Base-by-base conservation (phyloP, 495 filamentous ascomycete genomes). In the Aspergillus kassunensis region DNA sequence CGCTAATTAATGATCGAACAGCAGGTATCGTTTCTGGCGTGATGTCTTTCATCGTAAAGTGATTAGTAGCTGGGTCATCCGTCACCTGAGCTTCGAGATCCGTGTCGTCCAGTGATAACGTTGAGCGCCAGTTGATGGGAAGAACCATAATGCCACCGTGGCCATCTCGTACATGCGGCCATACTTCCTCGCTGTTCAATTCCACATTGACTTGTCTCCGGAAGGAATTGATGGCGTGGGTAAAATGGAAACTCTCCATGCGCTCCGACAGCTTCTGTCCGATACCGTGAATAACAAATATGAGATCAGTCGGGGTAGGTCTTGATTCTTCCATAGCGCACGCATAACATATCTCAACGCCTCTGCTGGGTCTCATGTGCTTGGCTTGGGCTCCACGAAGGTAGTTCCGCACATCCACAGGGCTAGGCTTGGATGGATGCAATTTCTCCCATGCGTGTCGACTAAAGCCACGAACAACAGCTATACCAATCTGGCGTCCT, bases 191-290 rank as follows among this genome's bases (percentile, higher is more conserved):
- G 47, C 76, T 88, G 31, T 81, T 81, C 21, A 96, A 77, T 62
- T 97, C 92, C 42, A 92, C 75, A 55, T 96, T 96, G 41, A 97
- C 74, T 11, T 84, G 78, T 48, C 91, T 81, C n/a, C 93, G 82
- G 52, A 98, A 91, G 0, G 84, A 78, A 59, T 96, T 97, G 61
- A 97, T 91, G 3, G 89, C 87, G 63, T 97, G 91, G 0, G 93
- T 97, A 62, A 98, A 98, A 60, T 96, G 88, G 58, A 89, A 98
- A 64, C 90, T 96, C 63, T 97, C 93, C 42, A 98, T 87, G 13
- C 91, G 79, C 58, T 98, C 90, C 0, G 90, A 93, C n/a, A 97
- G 73, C 62, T 97, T 97, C 64, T 98, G 93, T 0, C 93, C 93
- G 44, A 98, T 97, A 11, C 91, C 93, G 64, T 98, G 93, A 37